Conservation (phyloP, 1,139 yeast genomes). For the Blastobotrys apis region DNA sequence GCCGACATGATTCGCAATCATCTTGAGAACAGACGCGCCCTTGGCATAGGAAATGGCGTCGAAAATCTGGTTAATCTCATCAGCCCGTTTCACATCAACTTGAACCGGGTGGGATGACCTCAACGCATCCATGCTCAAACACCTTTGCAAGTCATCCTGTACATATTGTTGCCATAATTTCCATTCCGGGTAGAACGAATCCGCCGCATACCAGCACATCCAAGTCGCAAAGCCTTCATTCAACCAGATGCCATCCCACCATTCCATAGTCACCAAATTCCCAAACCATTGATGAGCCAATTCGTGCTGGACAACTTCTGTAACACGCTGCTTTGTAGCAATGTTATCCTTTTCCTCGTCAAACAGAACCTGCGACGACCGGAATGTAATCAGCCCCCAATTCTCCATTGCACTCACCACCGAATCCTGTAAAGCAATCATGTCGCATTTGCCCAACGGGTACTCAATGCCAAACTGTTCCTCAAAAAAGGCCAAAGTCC, state of each 20-base stretch:
- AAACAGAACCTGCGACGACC: constrained; percentile 68
- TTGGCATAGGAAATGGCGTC: constrained; percentile 81
- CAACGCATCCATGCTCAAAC: constrained; percentile 65
- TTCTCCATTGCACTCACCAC: constrained; percentile 91
- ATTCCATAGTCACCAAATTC: constrained; percentile 84
- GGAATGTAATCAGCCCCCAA: constrained; percentile 82
- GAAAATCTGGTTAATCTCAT: constrained; percentile 80
- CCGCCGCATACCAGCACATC: constrained; percentile 79
- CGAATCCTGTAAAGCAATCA: constrained; percentile 77
- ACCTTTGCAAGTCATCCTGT: constrained; percentile 62
- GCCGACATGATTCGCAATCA: constrained; percentile 74
- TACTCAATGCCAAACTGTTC: constrained; percentile 65
- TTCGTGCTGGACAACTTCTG: constrained; percentile 86
- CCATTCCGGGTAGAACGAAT: constrained; percentile 79
- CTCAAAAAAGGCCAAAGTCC: constrained; percentile 70
- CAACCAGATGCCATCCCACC: constrained; percentile 93
- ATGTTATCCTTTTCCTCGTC: constrained; percentile 65
- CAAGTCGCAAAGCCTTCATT: constrained; percentile 92
- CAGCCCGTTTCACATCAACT: constrained; percentile 75
- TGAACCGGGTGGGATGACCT: constrained; percentile 84
- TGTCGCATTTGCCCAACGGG: constrained; percentile 78
- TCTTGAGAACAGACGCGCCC: constrained; percentile 73
- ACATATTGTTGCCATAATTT: constrained; percentile 74
- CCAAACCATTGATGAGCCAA: constrained; percentile 95
- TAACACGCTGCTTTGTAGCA: constrained; percentile 68